Base-by-base conservation (phyloP, 2,329 filamentous ascomycete species). In the Sphaerostilbella broomeana region DNA sequence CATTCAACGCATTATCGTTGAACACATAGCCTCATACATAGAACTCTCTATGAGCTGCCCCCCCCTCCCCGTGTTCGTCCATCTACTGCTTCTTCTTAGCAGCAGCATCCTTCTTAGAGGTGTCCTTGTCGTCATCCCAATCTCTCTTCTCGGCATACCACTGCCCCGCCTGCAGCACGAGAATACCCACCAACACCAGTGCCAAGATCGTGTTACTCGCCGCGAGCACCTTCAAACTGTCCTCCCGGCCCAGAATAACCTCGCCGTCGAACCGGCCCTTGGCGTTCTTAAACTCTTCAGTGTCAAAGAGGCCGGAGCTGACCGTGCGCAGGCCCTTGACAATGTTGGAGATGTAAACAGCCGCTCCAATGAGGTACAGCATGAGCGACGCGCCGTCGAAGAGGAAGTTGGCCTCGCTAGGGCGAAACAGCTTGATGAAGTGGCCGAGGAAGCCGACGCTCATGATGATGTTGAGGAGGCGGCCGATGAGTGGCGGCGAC, bases 101-200 rank as follows among this genome's bases (percentile, higher is more conserved):
- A 24, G 53, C 44, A 31, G 51, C 47, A 38, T 53, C 52, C 50
- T 55, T 53, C 47, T 60, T 52, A 50, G 80, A 75, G 47, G 82
- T 72, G 58, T 78, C 75, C 56, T 77, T 78, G 40, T 75, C 72
- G 62, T 95, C 89, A 59, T 89, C 84, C 55, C 74, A 73, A 64
- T 97, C 89, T 68, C 94, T 94, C 58, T 86, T 76, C 74, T 97
- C 89, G 18, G 92, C 92, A 67, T 98, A 98, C 92, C 90, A 97
- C 73, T 97, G 87, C 9, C 92, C 92, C 15, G 87, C 87, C 76
- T 98, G 92, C 56, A 98, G 67, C 22, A 95, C 86, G 49, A 98
- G 61, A 8, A 98, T 86, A 5, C 92, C 92, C 3, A 97, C 81
- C 38, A 98, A 67, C 20, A 98, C 87, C 30, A 98, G 74, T 24